Evolutionary conservation across 2,329 filamentous ascomycete genomes (phyloP).

Genomic region (Claviceps cyperi): DNA sequence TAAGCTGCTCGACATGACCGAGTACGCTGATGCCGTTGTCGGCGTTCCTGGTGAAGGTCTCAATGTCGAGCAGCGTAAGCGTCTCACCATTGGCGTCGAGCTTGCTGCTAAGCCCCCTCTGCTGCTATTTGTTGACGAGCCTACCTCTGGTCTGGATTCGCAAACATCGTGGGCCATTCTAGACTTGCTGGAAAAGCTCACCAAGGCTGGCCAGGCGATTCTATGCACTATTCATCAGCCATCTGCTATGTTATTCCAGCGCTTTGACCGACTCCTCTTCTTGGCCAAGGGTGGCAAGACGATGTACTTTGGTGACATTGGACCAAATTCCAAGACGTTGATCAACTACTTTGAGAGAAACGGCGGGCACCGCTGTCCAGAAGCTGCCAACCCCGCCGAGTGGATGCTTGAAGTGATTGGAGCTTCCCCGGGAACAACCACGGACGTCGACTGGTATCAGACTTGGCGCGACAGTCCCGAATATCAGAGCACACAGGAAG

Average conservation of each 20-base stretch:
- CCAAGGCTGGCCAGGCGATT: conserved; percentile 78
- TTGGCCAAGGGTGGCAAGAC: conserved; percentile 61
- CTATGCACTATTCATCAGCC: conserved; percentile 97
- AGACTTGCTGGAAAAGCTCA: conserved; percentile 76
- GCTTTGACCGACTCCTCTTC: conserved; percentile 72
- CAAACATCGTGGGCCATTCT: conserved; percentile 91
- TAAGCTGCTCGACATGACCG: conserved; percentile 76
- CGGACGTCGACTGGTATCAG: conserved; percentile 51
- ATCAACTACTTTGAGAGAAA: conserved; percentile 65
- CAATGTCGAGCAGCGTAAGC: conserved; percentile 56
- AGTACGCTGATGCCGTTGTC: conserved; percentile 80
- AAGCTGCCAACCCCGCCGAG: conserved; percentile 65
- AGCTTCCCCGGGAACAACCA: conserved; percentile 48
- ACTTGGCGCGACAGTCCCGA: conserved; percentile 47
- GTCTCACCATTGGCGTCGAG: conserved; percentile 91
- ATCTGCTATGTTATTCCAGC: conserved; percentile 88
- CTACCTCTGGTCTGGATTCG: conserved; percentile 83
- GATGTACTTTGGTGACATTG: conserved; percentile 72
- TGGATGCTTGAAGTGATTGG: conserved; percentile 57
- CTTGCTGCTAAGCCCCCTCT: conserved; percentile 82
- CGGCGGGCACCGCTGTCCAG: conserved; percentile 49
- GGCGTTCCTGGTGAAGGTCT: conserved; percentile 81
- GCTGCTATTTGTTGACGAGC: conserved; percentile 86
- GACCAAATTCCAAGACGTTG: conserved; percentile 51
- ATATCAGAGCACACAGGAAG: conserved; percentile 37